Percentiles rank a stretch among this genome's conserved stretches.
These are phyloP conservation scores for Craspedostauros australis DNA, from an alignment of 108 stramenopile genomes.

Conservation along the genomic window DNA sequence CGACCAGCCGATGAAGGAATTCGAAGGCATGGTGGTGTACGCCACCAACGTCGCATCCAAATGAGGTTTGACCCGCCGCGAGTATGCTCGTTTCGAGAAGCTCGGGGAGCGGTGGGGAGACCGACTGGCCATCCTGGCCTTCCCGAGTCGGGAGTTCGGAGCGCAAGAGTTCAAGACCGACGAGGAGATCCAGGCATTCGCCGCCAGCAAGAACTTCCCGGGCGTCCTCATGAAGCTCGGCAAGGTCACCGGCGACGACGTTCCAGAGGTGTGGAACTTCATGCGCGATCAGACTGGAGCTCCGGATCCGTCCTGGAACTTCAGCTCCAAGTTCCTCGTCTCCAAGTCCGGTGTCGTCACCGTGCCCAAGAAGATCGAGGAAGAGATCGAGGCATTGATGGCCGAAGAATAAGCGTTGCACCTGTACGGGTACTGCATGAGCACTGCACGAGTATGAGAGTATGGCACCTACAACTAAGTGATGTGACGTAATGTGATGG, in stretches of 20 bases:
- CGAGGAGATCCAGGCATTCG: slow-evolving; percentile 24
- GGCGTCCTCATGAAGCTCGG: slow-evolving; percentile 40
- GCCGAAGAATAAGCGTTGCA: too few relatives aligned
- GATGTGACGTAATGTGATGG: too few relatives aligned
- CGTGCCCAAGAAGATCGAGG: slow-evolving; percentile 1
- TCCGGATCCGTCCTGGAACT: slow-evolving; percentile 36
- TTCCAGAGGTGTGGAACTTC: slow-evolving; percentile 32
- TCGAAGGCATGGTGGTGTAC: slow-evolving; percentile 34
- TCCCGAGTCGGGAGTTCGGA: slow-evolving; percentile 35
- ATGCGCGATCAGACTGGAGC: slow-evolving; percentile 19
- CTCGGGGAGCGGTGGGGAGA: slow-evolving; percentile 28
- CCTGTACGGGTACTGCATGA: too few relatives aligned
- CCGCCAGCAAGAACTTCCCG: slow-evolving; percentile 23
- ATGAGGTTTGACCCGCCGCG: slow-evolving; percentile 38
- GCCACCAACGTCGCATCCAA: slow-evolving; percentile 38
- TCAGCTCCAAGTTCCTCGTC: slow-evolving; percentile 28
- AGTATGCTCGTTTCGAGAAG: slow-evolving; percentile 38
- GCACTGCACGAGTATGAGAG: too few relatives aligned
- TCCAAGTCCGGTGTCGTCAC: slow-evolving; percentile 19
- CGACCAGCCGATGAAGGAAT: slow-evolving; percentile 25
- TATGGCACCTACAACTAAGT: too few relatives aligned
- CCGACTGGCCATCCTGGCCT: slow-evolving; percentile 27
- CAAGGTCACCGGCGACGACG: slow-evolving; percentile 17
- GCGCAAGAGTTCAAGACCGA: slow-evolving; percentile 30
- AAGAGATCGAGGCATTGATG: slow-evolving; percentile 5